Base-by-base conservation (phyloP, 148 eudicot genomes). In the Chenopodium berlandieri region DNA sequence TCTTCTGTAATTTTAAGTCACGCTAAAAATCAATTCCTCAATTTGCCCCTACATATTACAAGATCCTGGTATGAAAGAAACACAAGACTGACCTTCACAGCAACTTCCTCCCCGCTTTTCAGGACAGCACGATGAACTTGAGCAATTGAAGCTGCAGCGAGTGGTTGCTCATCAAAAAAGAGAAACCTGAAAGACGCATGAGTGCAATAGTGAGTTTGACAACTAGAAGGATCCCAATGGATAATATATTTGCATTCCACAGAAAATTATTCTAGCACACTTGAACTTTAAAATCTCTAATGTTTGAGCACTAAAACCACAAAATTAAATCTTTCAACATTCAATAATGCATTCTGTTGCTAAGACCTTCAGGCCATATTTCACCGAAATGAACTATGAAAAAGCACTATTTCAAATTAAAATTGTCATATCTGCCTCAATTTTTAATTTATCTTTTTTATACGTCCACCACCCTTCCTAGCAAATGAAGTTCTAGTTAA, bases 111-210 rank as follows among this genome's bases (percentile, higher is more conserved):
- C 56, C 84, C 82, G 75, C 82, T 90, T 80, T 87, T 90, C 84
- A 93, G 83, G 71, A 92, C 65, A 80, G 94, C 98, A 80, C 60
- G 94, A 87, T 95, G 98, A 80, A 95, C 98, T 91, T 95, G 98
- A 81, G 96, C 96, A 86, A 95, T 93, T 56, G 98, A 95, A 75
- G 97, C 98, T 83, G 98, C 97, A 78, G 98, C 97, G 82, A 95
- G 84, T 9, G 98, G 98, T 80, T 85, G 84, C 82, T 95, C 97
- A 84, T 95, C 94, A 66, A 95, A 88, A 31, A 87, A 91, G 44
- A 93, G 50, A 85, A 95, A 95, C 74, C 98, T 95, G 89, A 67
- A 79, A 81, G 16, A 70, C 75, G 78, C 78, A 76, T n/a, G 68
- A 82, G 62, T 44, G 37, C 12, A 71, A 80, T 77, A 83, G 64